Base-by-base conservation (phyloP, 306 rosid genomes). In the Purshia tridentata region DNA sequence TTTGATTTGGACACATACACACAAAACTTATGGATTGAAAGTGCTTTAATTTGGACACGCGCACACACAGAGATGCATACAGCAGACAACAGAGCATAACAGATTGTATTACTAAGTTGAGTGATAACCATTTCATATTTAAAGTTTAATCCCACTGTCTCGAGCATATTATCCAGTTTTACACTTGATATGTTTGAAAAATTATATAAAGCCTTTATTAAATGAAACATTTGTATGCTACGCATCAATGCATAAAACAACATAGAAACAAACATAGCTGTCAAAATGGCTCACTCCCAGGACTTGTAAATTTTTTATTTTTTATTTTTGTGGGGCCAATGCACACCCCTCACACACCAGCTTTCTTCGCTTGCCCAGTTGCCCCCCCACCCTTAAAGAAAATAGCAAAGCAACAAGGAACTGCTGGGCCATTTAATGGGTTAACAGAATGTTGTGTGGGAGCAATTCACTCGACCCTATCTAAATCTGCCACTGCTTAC, bases 41-140 rank as follows among this genome's bases (percentile, higher is more conserved):
- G 14, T 29, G 41, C 48, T 13, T 11, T 20, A 66, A 42, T 42
- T 50, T 70, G 45, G 23, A 29, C 44, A 56, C 45, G 8, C n/a
- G n/a, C n/a, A n/a, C 35, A 29, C 52, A 55, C 29, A 71, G 4
- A 71, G 29, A 71, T 5, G 16, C 41, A 20, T 48, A 58, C 23
- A 71, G 45, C 45, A 23, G 8, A 72, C 54, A 41, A 71, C 45
- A 23, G 52, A 49, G 41, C 23, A 57, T 57, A 39, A 39, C 48
- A 69, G 18, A 58, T 12, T 11, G 37, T 29, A 10, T n/a, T 0
- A 44, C 56, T 72, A 6, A 16, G 1, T 42, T 54, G 12, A 12
- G 9, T 69, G 19, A 16, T 20, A 39, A 39, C 13, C 67, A 23
- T 42, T 41, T 69, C 63, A 69, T 18, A 54, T 44, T 44, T 1